Percentiles rank a stretch among this genome's conserved stretches.
These are phyloP conservation scores for Erythrobasidium hasegawianum DNA, from an alignment of 1,284 basidiomycete genomes.

Conservation along the genomic window DNA sequence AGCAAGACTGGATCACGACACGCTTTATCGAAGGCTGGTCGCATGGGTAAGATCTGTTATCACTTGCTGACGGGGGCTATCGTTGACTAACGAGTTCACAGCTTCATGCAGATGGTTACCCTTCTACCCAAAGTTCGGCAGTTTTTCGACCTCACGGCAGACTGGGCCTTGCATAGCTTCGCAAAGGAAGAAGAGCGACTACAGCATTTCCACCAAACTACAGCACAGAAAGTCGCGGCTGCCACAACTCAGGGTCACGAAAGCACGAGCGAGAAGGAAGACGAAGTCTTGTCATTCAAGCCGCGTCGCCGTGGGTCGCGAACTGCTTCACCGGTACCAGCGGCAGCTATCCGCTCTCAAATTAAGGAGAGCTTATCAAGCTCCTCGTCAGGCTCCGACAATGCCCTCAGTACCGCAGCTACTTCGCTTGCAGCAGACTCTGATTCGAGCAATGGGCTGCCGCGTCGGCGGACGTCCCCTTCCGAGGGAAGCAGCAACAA, in stretches of 20 bases:
- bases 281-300: slow-evolving; percentile 26
- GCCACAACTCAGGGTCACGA: background rate
- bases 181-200: slow-evolving; percentile 48
- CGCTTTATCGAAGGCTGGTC: slow-evolving; percentile 55
- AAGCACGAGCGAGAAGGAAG: slow-evolving; percentile 16
- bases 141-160: slow-evolving; percentile 82
- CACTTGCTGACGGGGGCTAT: background rate
- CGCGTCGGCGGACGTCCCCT: slow-evolving; percentile 18
- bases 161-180: slow-evolving; percentile 85
- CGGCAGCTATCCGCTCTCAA: slow-evolving; percentile 25
- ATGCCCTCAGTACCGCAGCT: slow-evolving; percentile 7
- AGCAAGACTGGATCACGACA: slow-evolving; percentile 94
- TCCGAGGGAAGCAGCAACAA: background rate
- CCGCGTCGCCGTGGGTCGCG: slow-evolving; percentile 16
- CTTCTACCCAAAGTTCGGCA: slow-evolving; percentile 74
- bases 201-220: slow-evolving; percentile 27
- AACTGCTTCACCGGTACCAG: slow-evolving; percentile 5
- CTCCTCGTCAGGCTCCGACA: slow-evolving; percentile 15
- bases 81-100: too few species aligned
- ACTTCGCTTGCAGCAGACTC: slow-evolving; percentile 16
- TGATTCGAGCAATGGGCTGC: background rate
- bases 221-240: slow-evolving; percentile 31
- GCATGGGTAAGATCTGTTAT: slow-evolving; percentile 51
- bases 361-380: slow-evolving; percentile 3
- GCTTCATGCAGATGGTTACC: slow-evolving; percentile 88